Percentiles rank a stretch among this genome's conserved stretches.
These are phyloP conservation scores for Fusarium hostae DNA, from an alignment of 2,329 filamentous ascomycete genomes.

Conservation along the genomic window DNA sequence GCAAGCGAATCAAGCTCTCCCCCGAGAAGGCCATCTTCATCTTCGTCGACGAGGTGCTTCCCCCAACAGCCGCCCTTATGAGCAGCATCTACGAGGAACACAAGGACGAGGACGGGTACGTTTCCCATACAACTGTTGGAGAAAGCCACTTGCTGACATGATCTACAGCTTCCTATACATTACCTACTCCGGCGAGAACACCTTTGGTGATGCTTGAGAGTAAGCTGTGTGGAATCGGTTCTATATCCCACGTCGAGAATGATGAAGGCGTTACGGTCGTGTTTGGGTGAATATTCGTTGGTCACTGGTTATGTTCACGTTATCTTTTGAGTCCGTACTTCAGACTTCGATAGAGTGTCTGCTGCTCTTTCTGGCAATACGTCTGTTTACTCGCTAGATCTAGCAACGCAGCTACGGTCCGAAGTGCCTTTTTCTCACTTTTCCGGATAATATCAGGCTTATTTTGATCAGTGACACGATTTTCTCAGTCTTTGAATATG, in stretches of 20 bases:
- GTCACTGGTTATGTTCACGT: slow-evolving; percentile 44
- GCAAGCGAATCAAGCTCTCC: slow-evolving; percentile 99
- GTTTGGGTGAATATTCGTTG: slow-evolving; percentile 45
- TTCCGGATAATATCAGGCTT: slow-evolving; percentile 12
- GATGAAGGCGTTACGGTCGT: slow-evolving; percentile 52
- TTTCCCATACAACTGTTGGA: slow-evolving; percentile 17
- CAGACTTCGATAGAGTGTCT: slow-evolving; percentile 40
- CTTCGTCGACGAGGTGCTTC: slow-evolving; percentile 98
- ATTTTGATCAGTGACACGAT: slow-evolving; percentile 2
- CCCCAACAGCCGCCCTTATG: slow-evolving; percentile 97
- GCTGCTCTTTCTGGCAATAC: slow-evolving; percentile 26
- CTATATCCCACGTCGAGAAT: slow-evolving; percentile 41
- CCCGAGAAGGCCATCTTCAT: slow-evolving; percentile 99
- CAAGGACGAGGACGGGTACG: slow-evolving; percentile 82
- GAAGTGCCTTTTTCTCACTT: background rate
- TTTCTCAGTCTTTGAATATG: background rate
- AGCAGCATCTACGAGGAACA: slow-evolving; percentile 99
- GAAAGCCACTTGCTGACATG: slow-evolving; percentile 28
- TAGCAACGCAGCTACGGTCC: background rate
- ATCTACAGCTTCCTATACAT: slow-evolving; percentile 91
- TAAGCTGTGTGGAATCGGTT: slow-evolving; percentile 31
- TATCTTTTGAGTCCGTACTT: slow-evolving; percentile 34
- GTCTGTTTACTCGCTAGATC: slow-evolving; percentile 11
- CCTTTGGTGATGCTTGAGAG: slow-evolving; percentile 72
- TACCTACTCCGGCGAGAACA: slow-evolving; percentile 99